These are phyloP conservation scores for Sporothrix protearum DNA, from an alignment of 2,329 filamentous ascomycete species.

Conservation along the genomic window DNA sequence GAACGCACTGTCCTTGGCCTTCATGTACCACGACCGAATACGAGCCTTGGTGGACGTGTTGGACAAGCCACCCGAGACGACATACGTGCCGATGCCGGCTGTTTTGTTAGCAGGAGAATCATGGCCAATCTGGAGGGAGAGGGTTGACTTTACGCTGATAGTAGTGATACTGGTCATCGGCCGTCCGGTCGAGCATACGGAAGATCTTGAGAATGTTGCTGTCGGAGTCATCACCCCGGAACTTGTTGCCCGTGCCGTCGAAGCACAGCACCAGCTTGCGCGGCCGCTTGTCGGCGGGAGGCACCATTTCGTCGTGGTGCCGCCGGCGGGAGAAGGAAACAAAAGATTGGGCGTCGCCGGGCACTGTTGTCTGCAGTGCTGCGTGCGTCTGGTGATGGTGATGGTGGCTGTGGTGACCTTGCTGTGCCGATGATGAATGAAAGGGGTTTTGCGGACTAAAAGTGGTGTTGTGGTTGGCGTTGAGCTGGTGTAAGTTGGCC, in stretches of 20 bases:
- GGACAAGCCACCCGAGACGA: constrained; percentile 57
- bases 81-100: constrained; percentile 71
- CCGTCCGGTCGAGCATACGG: constrained; percentile 63
- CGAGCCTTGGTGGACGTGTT: constrained; percentile 55
- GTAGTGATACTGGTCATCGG: constrained; percentile 60
- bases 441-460: neutral
- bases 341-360: constrained; percentile 1
- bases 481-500: neutral
- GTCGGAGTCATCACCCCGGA: constrained; percentile 59
- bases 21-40: constrained; percentile 63
- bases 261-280: constrained; percentile 59
- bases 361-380: neutral
- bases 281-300: constrained; percentile 20
- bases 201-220: constrained; percentile 69
- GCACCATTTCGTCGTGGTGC: constrained; percentile 18
- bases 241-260: constrained; percentile 62
- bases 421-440: neutral
- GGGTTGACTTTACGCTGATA: constrained; percentile 50
- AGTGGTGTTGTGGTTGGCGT: neutral
- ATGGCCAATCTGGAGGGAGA: neutral
- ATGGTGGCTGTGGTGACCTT: neutral
- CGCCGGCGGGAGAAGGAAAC: neutral
- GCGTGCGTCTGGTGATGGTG: neutral
- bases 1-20: constrained; percentile 74
- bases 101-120: neutral